Conservation (phyloP, 495 filamentous ascomycete species). For the Lasiosphaeris hirsuta region DNA sequence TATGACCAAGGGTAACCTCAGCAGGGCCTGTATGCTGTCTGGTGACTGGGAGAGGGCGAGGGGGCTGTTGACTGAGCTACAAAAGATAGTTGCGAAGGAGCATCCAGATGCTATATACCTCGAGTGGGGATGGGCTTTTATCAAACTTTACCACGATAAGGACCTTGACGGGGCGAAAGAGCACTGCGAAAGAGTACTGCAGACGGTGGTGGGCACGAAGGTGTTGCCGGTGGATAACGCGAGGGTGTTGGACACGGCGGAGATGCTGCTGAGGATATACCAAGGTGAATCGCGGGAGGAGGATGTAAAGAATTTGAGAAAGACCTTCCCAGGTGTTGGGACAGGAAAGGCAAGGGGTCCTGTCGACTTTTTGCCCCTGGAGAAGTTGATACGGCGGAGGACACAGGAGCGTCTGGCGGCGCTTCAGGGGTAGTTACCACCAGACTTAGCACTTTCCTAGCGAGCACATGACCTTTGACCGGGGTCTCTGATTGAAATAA, state of each 20-base stretch:
- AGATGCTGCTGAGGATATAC: conserved; percentile 9
- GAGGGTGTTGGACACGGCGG: conserved; percentile 1
- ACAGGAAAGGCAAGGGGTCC: background rate
- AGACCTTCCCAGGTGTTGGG: background rate
- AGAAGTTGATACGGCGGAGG: conserved; percentile 3
- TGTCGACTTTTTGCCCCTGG: background rate
- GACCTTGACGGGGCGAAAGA: conserved; percentile 2
- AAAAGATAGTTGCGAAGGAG: background rate
- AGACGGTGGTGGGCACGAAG: background rate
- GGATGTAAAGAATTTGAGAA: conserved; percentile 1
- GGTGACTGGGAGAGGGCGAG: conserved; percentile 2
- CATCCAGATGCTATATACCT: conserved; percentile 2
- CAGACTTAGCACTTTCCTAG: too few relatives aligned
- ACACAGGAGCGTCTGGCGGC: conserved; percentile 1
- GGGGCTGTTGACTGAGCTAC: background rate
- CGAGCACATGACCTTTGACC: background rate
- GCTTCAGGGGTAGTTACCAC: background rate
- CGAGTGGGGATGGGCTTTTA: conserved; percentile 5
- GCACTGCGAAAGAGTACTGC: conserved; percentile 5
- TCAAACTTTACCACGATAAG: background rate
- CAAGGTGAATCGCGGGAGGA: background rate
- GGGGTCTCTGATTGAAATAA: too few relatives aligned
- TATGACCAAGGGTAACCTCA: conserved; percentile 4
- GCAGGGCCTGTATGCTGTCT: background rate
- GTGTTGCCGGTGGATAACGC: background rate